These are phyloP conservation scores for Podospora sp. DNA, from an alignment of 495 filamentous ascomycete species.

Conservation along the genomic window DNA sequence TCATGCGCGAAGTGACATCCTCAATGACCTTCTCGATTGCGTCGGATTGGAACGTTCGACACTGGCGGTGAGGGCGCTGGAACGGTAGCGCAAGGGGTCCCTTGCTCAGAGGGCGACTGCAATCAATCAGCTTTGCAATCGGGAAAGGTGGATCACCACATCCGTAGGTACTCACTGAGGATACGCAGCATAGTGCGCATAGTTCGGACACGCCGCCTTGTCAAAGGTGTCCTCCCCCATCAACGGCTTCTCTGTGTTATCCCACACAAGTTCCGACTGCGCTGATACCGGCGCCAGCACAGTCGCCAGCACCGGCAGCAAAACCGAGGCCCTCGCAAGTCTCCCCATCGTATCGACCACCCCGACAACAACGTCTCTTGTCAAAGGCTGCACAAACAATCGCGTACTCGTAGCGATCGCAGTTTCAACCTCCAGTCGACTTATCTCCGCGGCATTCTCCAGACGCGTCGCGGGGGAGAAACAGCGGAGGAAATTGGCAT, in stretches of 20 bases:
- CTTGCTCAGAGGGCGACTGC: slow-evolving; percentile 69
- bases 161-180: slow-evolving; percentile 41
- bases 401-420: background rate
- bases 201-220: slow-evolving; percentile 53
- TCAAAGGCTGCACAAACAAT: background rate
- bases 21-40: slow-evolving; percentile 85
- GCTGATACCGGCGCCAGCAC: slow-evolving; percentile 19
- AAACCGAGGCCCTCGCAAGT: slow-evolving; percentile 17
- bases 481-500: background rate
- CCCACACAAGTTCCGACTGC: slow-evolving; percentile 14
- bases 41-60: slow-evolving; percentile 85
- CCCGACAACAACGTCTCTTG: background rate
- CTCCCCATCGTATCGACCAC: slow-evolving; percentile 17
- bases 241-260: slow-evolving; percentile 30
- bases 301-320: slow-evolving; percentile 25
- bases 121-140: slow-evolving; percentile 13
- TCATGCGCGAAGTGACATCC: slow-evolving; percentile 76
- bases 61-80: slow-evolving; percentile 78
- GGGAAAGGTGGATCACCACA: background rate
- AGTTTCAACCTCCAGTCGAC: background rate
- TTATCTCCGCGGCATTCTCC: slow-evolving; percentile 3
- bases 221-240: slow-evolving; percentile 19
- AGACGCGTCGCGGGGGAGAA: background rate
- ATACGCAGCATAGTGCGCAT: slow-evolving; percentile 52
- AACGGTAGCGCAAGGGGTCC: slow-evolving; percentile 84